Base-by-base conservation (phyloP, 768 basidiomycete species). In the Suillus tomentosus region DNA sequence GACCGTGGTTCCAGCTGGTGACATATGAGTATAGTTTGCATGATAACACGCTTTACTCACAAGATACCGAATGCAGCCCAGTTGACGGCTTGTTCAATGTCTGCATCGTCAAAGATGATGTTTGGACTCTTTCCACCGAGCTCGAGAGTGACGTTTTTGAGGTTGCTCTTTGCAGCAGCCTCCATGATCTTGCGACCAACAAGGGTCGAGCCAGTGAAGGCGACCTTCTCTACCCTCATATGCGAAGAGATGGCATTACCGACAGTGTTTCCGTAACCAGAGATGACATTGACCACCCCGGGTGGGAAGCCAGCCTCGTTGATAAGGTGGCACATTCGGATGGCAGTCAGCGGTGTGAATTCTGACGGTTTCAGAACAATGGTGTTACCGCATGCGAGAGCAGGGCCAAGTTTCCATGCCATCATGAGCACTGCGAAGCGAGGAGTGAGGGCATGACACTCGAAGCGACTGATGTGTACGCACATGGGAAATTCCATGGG, bases 361-460 rank as follows among this genome's bases (percentile, higher is more conserved):
- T 27, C 90, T 6, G 89, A 90, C 14, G 90, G 86, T 79, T 91
- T 93, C 70, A 93, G 78, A 64, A 94, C 82, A 68, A 93, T 81
- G 17, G 83, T 79, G 75, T 91, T 91, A 42, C 91, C 90, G 5
- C 84, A 83, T 2, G 90, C 89, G 37, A 92, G 82, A 3, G 89
- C 89, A 15, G 90, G 89, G 1, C 78, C 88, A 61, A 89, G 71
- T 74, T 92, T 90, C 88, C 87, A 89, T 5, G 82, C 73, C 62
- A 86, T 77, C 85, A 91, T 88, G 56, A 80, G 70, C 63, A 84
- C 76, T 75, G 58, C 19, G 13, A 3, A 39, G 15, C 14, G 27
- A 27, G 27, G 42, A 1, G 56, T 24, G 5, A 31, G 62, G 27
- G 14, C 7, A 22, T 31, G 37, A 24, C 31, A 48, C 8, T 47